A percentile compares a stretch with the other conserved stretches of the same genome.
These are phyloP conservation scores for Monosporascus sp. DNA, from an alignment of 2,329 filamentous ascomycete species.

Conservation along the genomic window DNA sequence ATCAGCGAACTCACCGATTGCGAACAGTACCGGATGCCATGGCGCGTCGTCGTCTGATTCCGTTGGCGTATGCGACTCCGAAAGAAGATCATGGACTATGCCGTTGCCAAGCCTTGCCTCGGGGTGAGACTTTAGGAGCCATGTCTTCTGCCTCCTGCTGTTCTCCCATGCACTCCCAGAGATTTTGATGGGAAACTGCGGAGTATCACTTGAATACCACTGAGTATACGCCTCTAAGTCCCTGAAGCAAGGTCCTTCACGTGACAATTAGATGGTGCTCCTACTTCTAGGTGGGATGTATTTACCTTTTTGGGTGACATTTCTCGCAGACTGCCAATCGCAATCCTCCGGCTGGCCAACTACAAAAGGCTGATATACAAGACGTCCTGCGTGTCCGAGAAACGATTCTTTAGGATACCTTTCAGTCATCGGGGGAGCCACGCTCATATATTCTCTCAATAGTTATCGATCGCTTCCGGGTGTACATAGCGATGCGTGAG, in stretches of 20 bases:
- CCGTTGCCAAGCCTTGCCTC: conserved; percentile 36
- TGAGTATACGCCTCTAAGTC: conserved; percentile 16
- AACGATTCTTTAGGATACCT: conserved; percentile 23
- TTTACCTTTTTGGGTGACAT: conserved; percentile 20
- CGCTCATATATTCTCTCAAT: conserved; percentile 17
- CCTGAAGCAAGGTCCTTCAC: conserved; percentile 22
- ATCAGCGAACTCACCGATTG: conserved; percentile 50
- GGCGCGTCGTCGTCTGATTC: conserved; percentile 3
- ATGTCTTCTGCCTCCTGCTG: conserved; percentile 30
- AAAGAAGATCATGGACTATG: conserved; percentile 17
- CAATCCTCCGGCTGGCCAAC: conserved; percentile 21
- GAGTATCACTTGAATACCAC: conserved; percentile 16
- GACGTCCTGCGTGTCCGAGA: conserved; percentile 25
- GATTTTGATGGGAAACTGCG: conserved; percentile 1
- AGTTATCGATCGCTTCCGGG: conserved; percentile 10
- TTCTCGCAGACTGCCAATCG: conserved; percentile 24
- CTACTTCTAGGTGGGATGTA: conserved; percentile 5
- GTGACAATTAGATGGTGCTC: conserved; percentile 10
- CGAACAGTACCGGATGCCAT: conserved; percentile 38
- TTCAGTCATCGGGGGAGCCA: conserved; percentile 27
- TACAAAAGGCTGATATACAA: conserved; percentile 21
- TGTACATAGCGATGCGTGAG: conserved; percentile 22
- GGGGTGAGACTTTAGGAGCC: conserved; percentile 47
- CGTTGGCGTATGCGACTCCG: conserved; percentile 9
- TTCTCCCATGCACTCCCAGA: conserved; percentile 15